Base-by-base conservation (phyloP, 2,329 filamentous ascomycete genomes). In the Fusarium equiseti region DNA sequence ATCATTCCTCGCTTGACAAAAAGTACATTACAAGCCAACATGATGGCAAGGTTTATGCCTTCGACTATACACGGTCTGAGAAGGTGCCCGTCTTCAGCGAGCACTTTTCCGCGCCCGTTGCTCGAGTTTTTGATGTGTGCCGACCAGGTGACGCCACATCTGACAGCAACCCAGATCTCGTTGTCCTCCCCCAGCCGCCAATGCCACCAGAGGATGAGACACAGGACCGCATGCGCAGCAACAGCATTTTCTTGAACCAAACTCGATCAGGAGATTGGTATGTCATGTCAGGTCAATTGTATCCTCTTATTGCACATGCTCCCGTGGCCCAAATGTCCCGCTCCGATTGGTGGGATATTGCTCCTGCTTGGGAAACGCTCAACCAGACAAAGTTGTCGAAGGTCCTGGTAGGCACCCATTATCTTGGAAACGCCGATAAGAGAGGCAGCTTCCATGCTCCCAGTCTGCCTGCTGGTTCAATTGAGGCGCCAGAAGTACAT, bases 261-360 rank as follows among this genome's bases (percentile, higher is more conserved):
- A 98, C 95, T 3, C 89, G 92, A 59, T 84, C 86, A n/a, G 95
- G 95, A 31, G 92, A 92, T 66, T 98, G 95, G 94, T 99, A 95
- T 79, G 96, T 95, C 32, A 87, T 98, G 81, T 98, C 95, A 2
- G 95, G 97, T 62, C 87, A 86, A 43, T 90, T 90, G 11, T 98
- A 98, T 74, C 96, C 96, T 6, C 86, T 95, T 12, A 93, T 97
- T 29, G 91, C 95, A 24, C 89, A 93, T 56, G 90, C 86, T 0
- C 85, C 86, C 0, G 69, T 77, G 4, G 88, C 83, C 24, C 82
- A 80, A 68, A 82, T 84, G 45, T 82, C 82, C 71, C 80, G 75
- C 15, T 76, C 79, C 10, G 83, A 83, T 29, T 90, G 85, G 79
- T 83, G 84, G 77, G 81, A 88, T n/a, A 76, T 79, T 32, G 77